Evolutionary conservation across 2,329 filamentous ascomycete species (phyloP), one percentile per base, ranked within the genome.

Genomic region (Monosporascus sp.): DNA sequence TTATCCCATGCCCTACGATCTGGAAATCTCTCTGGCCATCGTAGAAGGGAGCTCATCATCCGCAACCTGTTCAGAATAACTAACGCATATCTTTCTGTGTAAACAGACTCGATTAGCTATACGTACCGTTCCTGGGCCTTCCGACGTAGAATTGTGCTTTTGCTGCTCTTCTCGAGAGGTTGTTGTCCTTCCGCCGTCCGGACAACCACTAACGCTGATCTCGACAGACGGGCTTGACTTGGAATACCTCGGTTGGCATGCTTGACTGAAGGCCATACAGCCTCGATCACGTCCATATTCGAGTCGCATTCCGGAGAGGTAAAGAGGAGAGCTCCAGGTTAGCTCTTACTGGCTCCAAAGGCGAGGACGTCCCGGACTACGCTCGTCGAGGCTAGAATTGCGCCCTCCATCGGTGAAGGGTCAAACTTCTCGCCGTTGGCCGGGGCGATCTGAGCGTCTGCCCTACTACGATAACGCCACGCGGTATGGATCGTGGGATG

Each of bases 401-500:
- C 73, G 2, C 75, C 78, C 64, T 88, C 85, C 3, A 87, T 64
- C 0, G 81, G 79, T 2, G 79, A 77, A 1, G 85, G 84, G 59
- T 87, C 83, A 55, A 88, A 86, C 59, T 88, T 88, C 71, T 87
- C 87, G 2, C 85, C 85, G 7, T 84, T 88, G 9, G 81, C 71
- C 4, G 88, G 73, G 0, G 80, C 81, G 37, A 88, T 75, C 50
- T 83, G 83, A 3, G 81, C 77, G 59, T 88, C 86, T 1, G 78
- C 76, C 40, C 85, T 73, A 1, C 80, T 82, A 51, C 85, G 76
- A 60, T 87, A 87, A 36, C 76, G 75, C 84, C 84, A 88, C 0
- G 82, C 81, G 51, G 79, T 69, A 0, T 67, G 53, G 7, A 82
- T 79, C 0, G 58, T 70, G 1, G 73, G 61, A 61, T 88, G 84